Evolutionary conservation across 371 early-diverging fungal genomes (phyloP).

Genomic region (Saksenaea vasiformis): DNA sequence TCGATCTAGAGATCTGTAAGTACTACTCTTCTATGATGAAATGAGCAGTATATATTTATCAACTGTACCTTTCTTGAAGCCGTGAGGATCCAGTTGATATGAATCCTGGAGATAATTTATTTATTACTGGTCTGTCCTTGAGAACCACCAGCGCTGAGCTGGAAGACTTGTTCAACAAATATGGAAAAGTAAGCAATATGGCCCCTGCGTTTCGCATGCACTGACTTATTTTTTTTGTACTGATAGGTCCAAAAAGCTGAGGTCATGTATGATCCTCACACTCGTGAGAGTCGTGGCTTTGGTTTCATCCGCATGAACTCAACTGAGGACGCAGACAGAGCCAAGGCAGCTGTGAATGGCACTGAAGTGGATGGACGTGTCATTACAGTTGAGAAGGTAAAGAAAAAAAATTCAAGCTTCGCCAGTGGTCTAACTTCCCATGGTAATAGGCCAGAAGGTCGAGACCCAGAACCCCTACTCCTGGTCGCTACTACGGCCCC

Average conservation of each 20-base stretch:
- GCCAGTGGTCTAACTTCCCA: neutral
- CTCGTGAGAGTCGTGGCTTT: conserved; percentile 82
- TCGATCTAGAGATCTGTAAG: conserved; percentile 44
- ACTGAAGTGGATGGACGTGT: conserved; percentile 74
- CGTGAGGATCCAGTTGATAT: conserved; percentile 38
- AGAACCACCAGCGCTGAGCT: conserved; percentile 66
- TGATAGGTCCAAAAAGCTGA: conserved; percentile 67
- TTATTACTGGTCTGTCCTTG: conserved; percentile 70
- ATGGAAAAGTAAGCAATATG: conserved; percentile 61
- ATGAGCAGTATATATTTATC: neutral
- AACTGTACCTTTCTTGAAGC: conserved; percentile 8
- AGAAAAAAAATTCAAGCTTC: neutral
- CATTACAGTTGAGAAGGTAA: conserved; percentile 76
- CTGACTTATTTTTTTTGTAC: neutral
- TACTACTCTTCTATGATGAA: neutral
- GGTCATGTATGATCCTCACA: conserved; percentile 82
- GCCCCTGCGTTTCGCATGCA: neutral
- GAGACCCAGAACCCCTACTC: conserved; percentile 83
- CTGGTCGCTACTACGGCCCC: conserved; percentile 87
- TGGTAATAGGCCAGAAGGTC: conserved; percentile 63
- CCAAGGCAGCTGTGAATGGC: conserved; percentile 59
- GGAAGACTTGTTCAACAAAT: conserved; percentile 73
- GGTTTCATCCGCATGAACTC: conserved; percentile 82
- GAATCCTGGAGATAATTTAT: conserved; percentile 81
- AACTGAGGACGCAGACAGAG: conserved; percentile 76